These are phyloP conservation scores for Russula virescens DNA, from an alignment of 768 basidiomycete species.

Conservation along the genomic window DNA sequence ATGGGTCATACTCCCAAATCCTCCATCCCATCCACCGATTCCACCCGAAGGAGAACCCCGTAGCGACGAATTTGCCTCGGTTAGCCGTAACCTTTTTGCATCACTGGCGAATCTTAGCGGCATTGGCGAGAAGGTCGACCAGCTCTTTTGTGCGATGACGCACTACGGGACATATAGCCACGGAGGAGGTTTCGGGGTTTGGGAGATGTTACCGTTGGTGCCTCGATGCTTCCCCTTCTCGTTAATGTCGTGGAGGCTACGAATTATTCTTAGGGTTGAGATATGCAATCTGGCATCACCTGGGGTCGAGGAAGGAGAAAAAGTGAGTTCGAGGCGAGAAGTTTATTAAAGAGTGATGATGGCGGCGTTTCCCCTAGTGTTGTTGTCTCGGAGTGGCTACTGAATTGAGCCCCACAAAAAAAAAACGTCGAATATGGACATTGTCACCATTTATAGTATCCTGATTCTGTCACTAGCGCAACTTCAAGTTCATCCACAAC, in stretches of 20 bases:
- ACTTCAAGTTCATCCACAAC: no score
- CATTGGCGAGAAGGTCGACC: constrained; percentile 84
- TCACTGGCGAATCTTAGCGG: constrained; percentile 84
- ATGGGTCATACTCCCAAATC: constrained; percentile 62
- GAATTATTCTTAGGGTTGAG: constrained; percentile 93
- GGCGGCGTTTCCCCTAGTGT: no score
- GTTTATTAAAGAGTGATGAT: no score
- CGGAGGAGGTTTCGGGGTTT: not conserved
- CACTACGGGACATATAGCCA: constrained; percentile 43
- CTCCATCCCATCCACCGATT: constrained; percentile 64
- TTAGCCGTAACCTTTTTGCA: constrained; percentile 90
- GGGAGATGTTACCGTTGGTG: constrained; percentile 69
- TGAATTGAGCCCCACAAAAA: no score
- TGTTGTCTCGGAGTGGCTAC: no score
- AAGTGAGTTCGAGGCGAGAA: no score
- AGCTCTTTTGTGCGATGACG: constrained; percentile 92
- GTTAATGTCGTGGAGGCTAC: constrained; percentile 97
- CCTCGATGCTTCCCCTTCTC: constrained; percentile 99
- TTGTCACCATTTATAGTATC: no score
- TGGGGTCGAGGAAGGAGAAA: no score
- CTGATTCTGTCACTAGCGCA: no score
- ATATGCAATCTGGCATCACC: constrained; percentile 95
- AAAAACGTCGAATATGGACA: no score
- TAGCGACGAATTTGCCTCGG: constrained; percentile 83
- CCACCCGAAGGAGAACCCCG: constrained; percentile 59